phyloP scores from a whole-genome alignment of 2,329 filamentous ascomycete species.

The Penicillium sp. region DNA sequence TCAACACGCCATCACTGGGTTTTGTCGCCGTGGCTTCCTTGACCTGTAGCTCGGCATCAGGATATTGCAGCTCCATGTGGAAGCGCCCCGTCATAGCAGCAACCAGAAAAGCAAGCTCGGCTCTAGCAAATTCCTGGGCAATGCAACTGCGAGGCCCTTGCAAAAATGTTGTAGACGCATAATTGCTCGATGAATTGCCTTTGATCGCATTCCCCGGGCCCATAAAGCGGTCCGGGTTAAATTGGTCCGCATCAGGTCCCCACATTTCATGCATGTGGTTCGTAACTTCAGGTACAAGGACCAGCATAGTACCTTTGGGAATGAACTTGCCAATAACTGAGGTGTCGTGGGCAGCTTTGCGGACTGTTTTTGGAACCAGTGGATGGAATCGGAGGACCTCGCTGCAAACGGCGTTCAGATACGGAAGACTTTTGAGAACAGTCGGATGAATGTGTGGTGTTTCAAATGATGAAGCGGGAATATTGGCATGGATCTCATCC shows the following conservation, averaged over 20 bases:
- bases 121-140: conserved; percentile 14
- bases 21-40: no score
- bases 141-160: conserved; percentile 17
- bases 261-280: conserved; percentile 64
- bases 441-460: conserved; percentile 4
- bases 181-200: conserved; percentile 15
- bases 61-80: background rate
- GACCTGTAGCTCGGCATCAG: no score
- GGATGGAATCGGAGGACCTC: conserved; percentile 66
- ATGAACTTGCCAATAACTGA: conserved; percentile 57
- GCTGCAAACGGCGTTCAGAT: conserved; percentile 67
- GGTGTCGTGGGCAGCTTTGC: conserved; percentile 59
- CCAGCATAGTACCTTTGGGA: conserved; percentile 62
- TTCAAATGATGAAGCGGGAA: conserved; percentile 9
- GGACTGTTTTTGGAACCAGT: conserved; percentile 63
- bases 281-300: conserved; percentile 58
- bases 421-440: conserved; percentile 58
- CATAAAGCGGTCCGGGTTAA: conserved; percentile 70
- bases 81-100: conserved; percentile 8
- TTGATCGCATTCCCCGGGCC: conserved; percentile 50
- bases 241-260: conserved; percentile 64
- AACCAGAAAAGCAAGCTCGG: conserved; percentile 12
- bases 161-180: conserved; percentile 14
- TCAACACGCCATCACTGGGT: no score
- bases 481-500: conserved; percentile 23